These are phyloP conservation scores for Hericium erinaceus DNA, from an alignment of 768 basidiomycete species.

Conservation along the genomic window DNA sequence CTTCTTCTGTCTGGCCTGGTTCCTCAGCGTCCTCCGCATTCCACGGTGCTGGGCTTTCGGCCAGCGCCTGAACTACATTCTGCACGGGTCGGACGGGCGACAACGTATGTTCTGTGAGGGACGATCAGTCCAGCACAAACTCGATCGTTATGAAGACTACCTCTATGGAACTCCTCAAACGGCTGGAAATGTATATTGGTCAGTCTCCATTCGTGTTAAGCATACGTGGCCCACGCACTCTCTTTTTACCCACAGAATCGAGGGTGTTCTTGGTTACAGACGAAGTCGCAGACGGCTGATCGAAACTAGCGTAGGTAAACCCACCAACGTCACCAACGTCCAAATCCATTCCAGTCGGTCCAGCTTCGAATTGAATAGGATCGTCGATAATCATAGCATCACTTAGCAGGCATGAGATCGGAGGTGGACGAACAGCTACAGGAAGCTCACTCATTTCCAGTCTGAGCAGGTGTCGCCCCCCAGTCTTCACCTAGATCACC, in stretches of 20 bases:
- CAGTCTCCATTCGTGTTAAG: not conserved
- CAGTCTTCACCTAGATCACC: conserved; percentile 73
- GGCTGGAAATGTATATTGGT: not conserved
- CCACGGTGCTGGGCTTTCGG: not conserved
- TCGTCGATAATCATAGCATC: not conserved
- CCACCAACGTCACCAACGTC: conserved; percentile 5
- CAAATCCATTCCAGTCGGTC: conserved; percentile 22
- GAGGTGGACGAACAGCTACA: not conserved
- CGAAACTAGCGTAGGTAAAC: conserved; percentile 11
- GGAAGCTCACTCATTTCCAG: conserved; percentile 8
- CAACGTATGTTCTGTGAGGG: not conserved
- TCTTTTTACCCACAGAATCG: conserved; percentile 3
- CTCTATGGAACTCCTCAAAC: conserved; percentile 4
- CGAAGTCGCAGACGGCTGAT: not conserved
- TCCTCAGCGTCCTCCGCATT: not conserved
- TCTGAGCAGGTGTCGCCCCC: conserved; percentile 27
- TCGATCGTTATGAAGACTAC: not conserved
- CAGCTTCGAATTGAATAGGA: conserved; percentile 3
- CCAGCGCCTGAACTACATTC: not conserved
- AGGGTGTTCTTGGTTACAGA: not conserved
- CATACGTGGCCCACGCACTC: conserved; percentile 2
- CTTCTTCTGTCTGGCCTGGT: not conserved
- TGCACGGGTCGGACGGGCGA: not conserved
- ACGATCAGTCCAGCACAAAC: not conserved
- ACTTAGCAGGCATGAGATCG: not conserved